phyloP scores from a whole-genome alignment of 441 rosid genomes.

The Aleurites moluccanus region DNA sequence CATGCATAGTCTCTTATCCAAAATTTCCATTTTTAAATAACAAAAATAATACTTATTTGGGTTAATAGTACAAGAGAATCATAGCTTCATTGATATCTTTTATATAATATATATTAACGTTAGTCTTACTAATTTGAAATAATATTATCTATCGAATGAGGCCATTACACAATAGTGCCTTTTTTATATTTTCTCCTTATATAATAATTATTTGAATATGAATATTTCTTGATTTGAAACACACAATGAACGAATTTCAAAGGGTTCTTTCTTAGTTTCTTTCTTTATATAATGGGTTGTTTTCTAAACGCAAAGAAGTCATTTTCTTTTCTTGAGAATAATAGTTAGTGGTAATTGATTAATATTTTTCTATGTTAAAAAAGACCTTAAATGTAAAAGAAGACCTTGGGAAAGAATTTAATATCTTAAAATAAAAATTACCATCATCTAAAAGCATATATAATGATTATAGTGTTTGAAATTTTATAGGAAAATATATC shows the following conservation, averaged over 20 bases:
- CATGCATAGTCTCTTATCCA: background rate
- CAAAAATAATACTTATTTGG: no score
- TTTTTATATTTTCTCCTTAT: background rate
- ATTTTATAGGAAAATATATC: background rate
- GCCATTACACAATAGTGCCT: background rate
- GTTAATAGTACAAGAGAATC: no score
- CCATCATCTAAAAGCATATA: background rate
- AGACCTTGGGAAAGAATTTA: background rate
- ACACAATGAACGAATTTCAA: background rate
- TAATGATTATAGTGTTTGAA: constrained; percentile 22
- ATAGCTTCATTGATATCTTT: no score
- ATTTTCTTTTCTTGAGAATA: no score
- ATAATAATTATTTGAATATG: background rate
- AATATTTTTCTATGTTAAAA: background rate
- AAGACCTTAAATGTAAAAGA: background rate
- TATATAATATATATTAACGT: no score
- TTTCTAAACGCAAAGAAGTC: background rate
- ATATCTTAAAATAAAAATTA: background rate
- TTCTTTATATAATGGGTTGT: background rate
- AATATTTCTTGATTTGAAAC: background rate
- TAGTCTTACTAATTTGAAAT: no score
- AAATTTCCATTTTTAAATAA: background rate
- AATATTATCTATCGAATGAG: no score
- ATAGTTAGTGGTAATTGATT: no score
- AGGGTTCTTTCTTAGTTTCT: background rate